Evolutionary conservation across 345 rosid species (phyloP), one percentile per base, ranked within the genome.

Genomic region (Anastatica hierochuntica): DNA sequence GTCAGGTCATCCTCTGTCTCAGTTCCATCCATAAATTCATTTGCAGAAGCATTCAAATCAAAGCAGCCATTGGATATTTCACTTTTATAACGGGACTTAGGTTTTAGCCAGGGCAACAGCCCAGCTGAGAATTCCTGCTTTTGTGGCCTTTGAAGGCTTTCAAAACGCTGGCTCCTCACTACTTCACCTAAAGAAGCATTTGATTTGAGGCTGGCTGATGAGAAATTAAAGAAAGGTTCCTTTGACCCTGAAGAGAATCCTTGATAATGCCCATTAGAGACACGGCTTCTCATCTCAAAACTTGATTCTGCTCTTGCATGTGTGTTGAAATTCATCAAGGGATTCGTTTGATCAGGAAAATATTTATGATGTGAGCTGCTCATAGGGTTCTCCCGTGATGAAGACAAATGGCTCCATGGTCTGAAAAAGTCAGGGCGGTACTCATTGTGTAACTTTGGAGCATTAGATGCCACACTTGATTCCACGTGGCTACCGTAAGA

Each of bases 181-280:
- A 47, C 72, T 49, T 61, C 70, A 12, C 64, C 62, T 42, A 70
- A 24, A 14, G 21, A 46, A 47, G 56, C 57, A 53, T 60, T 53
- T 49, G 62, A 16, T 43, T 19, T 43, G 42, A 41, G 57, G 53
- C 62, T 21, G 11, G 43, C 8, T 16, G 70, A 24, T 18, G 46
- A 53, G 53, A 42, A 17, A 24, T 18, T 43, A 23, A 8, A 18
- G 63, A 37, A 15, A 8, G 58, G 43, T 45, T 79, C 82, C 66
- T 74, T 81, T 37, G 78, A 72, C 48, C 72, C 72, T 27, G 70
- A 76, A 16, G 83, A 73, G 39, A 81, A 72, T 16, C 84, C 84
- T 43, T 71, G 54, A 62, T 71, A 71, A 49, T 60, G 39, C 26
- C 90, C 81, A 63, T 84, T 87, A 46, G 49, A 77, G 55, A 60